Percentiles rank a stretch among this genome's conserved stretches.
Evolutionary conservation across 495 filamentous ascomycete genomes (phyloP).

Genomic region (Penicillium turbatum): DNA sequence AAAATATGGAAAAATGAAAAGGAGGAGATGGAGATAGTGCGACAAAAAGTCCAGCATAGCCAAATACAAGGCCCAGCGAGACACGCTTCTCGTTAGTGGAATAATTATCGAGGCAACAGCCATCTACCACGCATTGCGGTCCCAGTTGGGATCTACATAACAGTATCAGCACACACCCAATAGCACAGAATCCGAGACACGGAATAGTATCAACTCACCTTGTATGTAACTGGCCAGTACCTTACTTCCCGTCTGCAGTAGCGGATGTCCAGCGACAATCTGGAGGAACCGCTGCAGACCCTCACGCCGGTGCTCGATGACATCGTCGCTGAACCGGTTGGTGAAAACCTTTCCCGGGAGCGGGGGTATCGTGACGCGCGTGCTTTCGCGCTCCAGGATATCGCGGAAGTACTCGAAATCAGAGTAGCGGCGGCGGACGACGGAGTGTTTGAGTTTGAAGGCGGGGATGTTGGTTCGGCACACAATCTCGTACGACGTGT

Average conservation of each 20-base stretch:
- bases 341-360: constrained; percentile 97
- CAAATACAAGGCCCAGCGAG: constrained; percentile 3
- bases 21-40: neutral
- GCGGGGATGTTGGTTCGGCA: constrained; percentile 98
- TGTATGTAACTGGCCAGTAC: constrained; percentile 94
- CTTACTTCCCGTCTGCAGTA: constrained; percentile 96
- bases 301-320: constrained; percentile 91
- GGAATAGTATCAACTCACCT: constrained; percentile 52
- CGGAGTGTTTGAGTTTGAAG: constrained; percentile 85
- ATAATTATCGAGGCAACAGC: neutral
- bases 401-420: constrained; percentile 99
- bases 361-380: constrained; percentile 91
- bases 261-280: constrained; percentile 94
- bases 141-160: constrained; percentile 32
- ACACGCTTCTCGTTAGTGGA: constrained; percentile 13
- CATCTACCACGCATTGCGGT: constrained; percentile 38
- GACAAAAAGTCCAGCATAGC: neutral
- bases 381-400: constrained; percentile 91
- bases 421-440: constrained; percentile 88
- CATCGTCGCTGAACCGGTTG: constrained; percentile 96
- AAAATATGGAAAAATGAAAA: constrained; percentile 2
- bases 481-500: constrained; percentile 96
- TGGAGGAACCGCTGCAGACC: constrained; percentile 93
- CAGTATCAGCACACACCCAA: constrained; percentile 1
- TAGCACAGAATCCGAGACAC: neutral